A percentile compares a stretch with the other conserved stretches of the same genome.
phyloP scores from a whole-genome alignment of 2,329 filamentous ascomycete species.

The Epichloe gansuensis region DNA sequence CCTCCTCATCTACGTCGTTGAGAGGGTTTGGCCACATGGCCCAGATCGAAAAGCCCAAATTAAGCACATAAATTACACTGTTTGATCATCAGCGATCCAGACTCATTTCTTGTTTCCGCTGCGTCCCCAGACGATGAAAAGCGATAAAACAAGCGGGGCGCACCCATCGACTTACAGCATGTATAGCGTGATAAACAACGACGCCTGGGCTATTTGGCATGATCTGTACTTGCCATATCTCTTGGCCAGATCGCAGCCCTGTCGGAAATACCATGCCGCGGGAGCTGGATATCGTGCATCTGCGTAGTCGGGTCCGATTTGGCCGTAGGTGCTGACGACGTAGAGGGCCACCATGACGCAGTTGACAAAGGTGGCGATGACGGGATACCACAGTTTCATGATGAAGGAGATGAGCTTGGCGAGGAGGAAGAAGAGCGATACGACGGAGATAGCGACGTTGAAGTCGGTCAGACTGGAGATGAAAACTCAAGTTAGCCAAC shows the following conservation, averaged over 20 bases:
- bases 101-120: neutral
- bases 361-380: constrained; percentile 49
- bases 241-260: constrained; percentile 51
- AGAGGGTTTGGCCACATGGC: constrained; percentile 44
- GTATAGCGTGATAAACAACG: constrained; percentile 50
- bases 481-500: neutral
- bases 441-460: constrained; percentile 65
- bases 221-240: constrained; percentile 40
- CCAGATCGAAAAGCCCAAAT: constrained; percentile 47
- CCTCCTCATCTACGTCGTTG: constrained; percentile 34
- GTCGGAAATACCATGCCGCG: constrained; percentile 63
- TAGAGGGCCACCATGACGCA: constrained; percentile 48
- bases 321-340: constrained; percentile 53
- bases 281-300: constrained; percentile 50
- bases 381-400: constrained; percentile 58
- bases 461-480: constrained; percentile 53
- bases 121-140: neutral
- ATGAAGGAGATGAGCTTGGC: constrained; percentile 57
- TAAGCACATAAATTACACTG: constrained; percentile 48
- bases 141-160: neutral
- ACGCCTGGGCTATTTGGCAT: constrained; percentile 56
- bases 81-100: neutral
- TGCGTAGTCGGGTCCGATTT: constrained; percentile 60
- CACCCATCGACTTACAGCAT: constrained; percentile 47
- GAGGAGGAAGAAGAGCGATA: constrained; percentile 65